Evolutionary conservation across 768 basidiomycete species (phyloP).

Genomic region (Grammothele lineata): DNA sequence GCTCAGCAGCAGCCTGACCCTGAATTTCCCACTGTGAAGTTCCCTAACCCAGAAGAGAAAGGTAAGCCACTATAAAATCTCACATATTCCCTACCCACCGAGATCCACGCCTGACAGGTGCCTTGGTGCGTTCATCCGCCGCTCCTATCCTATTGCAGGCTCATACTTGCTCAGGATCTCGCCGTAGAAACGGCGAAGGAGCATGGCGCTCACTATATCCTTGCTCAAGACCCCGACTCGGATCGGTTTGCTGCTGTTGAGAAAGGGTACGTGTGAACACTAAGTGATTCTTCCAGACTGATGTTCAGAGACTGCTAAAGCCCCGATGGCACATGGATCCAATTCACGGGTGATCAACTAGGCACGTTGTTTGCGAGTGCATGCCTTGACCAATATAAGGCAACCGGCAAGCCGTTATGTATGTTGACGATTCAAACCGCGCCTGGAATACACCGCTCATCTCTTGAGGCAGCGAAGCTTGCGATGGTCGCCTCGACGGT

Average conservation of each 20-base stretch:
- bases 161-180: constrained; percentile 49
- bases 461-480: constrained; percentile 43
- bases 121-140: constrained; percentile 24
- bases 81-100: not conserved
- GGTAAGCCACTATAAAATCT: constrained; percentile 39
- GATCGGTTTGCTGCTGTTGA: constrained; percentile 82
- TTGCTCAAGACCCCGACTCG: constrained; percentile 89
- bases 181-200: constrained; percentile 61
- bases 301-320: constrained; percentile 20
- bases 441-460: constrained; percentile 22
- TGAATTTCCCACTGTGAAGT: constrained; percentile 78
- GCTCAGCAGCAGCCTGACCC: constrained; percentile 76
- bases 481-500: constrained; percentile 90
- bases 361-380: constrained; percentile 54
- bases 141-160: not conserved
- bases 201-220: constrained; percentile 54
- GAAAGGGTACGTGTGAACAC: constrained; percentile 41
- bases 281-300: not conserved
- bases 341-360: constrained; percentile 84
- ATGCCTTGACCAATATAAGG: constrained; percentile 41
- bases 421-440: not conserved
- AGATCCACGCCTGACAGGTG: constrained; percentile 16
- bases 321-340: constrained; percentile 53
- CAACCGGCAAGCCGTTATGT: constrained; percentile 43
- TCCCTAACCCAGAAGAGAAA: constrained; percentile 90